A percentile compares a stretch with the other conserved stretches of the same genome.
Evolutionary conservation across 345 rosid genomes (phyloP).

Genomic region (Erucastrum elatum): DNA sequence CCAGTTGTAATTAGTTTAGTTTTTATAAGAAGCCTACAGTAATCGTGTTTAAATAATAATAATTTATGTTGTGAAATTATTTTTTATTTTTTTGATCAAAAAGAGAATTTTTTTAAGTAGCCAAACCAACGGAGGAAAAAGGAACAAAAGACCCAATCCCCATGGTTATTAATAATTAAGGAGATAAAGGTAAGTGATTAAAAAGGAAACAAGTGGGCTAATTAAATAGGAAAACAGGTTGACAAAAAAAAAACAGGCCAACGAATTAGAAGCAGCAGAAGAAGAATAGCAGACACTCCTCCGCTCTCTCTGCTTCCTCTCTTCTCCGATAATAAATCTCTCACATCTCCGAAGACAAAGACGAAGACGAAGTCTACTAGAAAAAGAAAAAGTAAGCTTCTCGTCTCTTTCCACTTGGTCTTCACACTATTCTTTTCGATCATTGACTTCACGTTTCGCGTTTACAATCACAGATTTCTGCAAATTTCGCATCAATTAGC

Average conservation of each 20-base stretch:
- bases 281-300: neutral
- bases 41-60: neutral
- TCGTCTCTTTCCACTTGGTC: neutral
- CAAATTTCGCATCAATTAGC: conserved; percentile 8
- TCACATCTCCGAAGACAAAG: neutral
- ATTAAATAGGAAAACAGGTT: neutral
- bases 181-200: neutral
- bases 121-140: neutral
- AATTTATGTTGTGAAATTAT: too few species aligned
- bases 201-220: neutral
- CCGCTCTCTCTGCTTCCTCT: neutral
- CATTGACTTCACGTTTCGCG: conserved; percentile 18
- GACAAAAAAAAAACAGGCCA: too few species aligned
- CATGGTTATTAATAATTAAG: neutral
- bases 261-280: neutral
- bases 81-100: too few species aligned
- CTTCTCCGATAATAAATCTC: neutral
- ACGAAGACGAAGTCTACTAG: neutral
- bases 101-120: too few species aligned
- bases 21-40: neutral
- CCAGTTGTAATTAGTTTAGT: neutral
- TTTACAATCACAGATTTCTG: conserved; percentile 20
- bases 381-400: conserved; percentile 16
- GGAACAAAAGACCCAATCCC: neutral
- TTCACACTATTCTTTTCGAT: neutral